Percentiles rank a stretch among this genome's conserved stretches.
These are phyloP conservation scores for Russula sp. DNA, from an alignment of 768 basidiomycete genomes.

Conservation along the genomic window DNA sequence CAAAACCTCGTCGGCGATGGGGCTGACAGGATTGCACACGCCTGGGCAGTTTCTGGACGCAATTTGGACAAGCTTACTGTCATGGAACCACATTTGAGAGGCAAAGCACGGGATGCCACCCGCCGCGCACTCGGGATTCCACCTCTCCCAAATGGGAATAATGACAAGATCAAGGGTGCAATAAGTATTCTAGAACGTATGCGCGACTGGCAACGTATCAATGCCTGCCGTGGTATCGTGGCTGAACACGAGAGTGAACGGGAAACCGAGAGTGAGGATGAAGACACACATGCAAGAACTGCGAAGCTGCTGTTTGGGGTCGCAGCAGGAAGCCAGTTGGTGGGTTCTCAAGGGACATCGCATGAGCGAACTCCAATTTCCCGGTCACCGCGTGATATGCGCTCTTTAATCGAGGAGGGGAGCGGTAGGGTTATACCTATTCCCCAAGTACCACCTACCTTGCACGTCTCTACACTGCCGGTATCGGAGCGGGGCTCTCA, in stretches of 20 bases:
- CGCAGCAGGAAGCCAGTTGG: neutral
- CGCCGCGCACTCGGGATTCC: constrained; percentile 14
- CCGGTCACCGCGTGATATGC: neutral
- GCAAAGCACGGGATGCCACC: constrained; percentile 38
- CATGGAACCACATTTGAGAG: constrained; percentile 46
- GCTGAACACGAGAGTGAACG: constrained; percentile 9
- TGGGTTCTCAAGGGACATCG: neutral
- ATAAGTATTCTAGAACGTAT: constrained; percentile 19
- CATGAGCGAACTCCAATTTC: neutral
- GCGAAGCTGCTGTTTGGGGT: constrained; percentile 22
- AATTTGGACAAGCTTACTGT: constrained; percentile 44
- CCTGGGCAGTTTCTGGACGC: constrained; percentile 55
- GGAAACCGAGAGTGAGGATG: constrained; percentile 24
- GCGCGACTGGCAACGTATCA: constrained; percentile 19
- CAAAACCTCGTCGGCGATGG: constrained; percentile 63
- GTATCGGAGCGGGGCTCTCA: neutral
- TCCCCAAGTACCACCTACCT: neutral
- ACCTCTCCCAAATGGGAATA: neutral
- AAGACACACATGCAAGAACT: constrained; percentile 20
- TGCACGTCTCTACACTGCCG: neutral
- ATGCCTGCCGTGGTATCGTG: constrained; percentile 7
- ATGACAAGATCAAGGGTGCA: neutral
- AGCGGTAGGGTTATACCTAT: neutral
- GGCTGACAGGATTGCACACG: constrained; percentile 44
- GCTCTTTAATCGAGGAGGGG: neutral